Percentiles rank a stretch among this genome's conserved stretches.
Evolutionary conservation across 371 early-diverging fungal genomes (phyloP).

Genomic region (Batkoa obscura): DNA sequence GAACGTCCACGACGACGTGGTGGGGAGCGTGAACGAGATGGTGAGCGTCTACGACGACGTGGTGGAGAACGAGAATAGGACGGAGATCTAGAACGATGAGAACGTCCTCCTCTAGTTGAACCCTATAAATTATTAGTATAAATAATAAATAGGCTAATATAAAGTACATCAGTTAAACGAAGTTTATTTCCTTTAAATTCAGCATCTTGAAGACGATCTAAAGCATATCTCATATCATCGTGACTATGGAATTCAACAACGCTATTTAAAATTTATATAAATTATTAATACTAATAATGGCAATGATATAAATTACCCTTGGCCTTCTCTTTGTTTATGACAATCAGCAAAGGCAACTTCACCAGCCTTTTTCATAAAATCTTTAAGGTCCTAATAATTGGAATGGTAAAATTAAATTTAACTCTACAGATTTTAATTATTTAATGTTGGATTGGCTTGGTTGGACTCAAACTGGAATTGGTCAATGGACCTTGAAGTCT

Average conservation of each 20-base stretch:
- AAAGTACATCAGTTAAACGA: constrained; percentile 51
- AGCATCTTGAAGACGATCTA: constrained; percentile 64
- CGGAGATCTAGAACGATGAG: neutral
- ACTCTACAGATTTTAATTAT: no score
- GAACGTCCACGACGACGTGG: neutral
- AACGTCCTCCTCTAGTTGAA: neutral
- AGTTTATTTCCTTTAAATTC: constrained; percentile 69
- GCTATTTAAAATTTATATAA: constrained; percentile 17
- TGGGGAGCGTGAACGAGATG: neutral
- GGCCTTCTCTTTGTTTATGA: constrained; percentile 54
- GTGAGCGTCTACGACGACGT: neutral
- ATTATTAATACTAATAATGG: no score
- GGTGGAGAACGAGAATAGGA: constrained; percentile 4
- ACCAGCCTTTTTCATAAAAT: constrained; percentile 84
- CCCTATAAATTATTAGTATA: neutral
- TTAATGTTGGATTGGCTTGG: no score
- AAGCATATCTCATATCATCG: constrained; percentile 67
- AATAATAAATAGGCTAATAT: neutral
- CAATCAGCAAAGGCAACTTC: constrained; percentile 86
- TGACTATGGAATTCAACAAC: constrained; percentile 72
- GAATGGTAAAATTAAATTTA: constrained; percentile 7
- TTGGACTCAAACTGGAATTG: no score
- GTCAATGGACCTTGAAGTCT: no score
- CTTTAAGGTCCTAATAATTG: constrained; percentile 76
- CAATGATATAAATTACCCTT: constrained; percentile 43